A percentile compares a stretch with the other conserved stretches of the same genome.
Conservation (phyloP, 1,284 basidiomycete species). For the Pisolithus thermaeus region DNA sequence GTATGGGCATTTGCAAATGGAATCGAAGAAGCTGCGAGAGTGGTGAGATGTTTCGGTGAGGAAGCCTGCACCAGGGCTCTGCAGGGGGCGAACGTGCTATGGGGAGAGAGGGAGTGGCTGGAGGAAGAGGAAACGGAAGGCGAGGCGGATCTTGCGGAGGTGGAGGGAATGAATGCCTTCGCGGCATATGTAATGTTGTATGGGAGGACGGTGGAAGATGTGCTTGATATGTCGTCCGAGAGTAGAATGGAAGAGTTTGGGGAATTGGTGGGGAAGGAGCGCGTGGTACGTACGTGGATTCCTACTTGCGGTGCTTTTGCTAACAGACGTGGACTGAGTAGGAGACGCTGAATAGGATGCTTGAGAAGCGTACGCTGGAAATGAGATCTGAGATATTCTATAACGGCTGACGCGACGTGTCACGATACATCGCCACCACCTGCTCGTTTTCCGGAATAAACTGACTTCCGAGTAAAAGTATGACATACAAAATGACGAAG, state of each 20-base stretch:
- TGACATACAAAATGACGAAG: too few species aligned
- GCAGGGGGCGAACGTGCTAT: conserved; percentile 38
- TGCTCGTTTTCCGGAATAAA: too few species aligned
- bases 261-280: conserved; percentile 42
- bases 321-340: background rate
- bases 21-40: conserved; percentile 50
- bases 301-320: background rate
- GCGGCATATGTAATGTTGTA: conserved; percentile 56
- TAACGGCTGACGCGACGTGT: too few species aligned
- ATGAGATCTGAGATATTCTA: background rate
- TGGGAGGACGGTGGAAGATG: conserved; percentile 47
- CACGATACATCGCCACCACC: too few species aligned
- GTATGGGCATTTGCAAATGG: conserved; percentile 55
- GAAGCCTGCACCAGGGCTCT: conserved; percentile 39
- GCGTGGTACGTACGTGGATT: conserved; percentile 43
- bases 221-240: conserved; percentile 46
- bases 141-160: too few species aligned
- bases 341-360: background rate
- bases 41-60: conserved; percentile 53
- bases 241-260: conserved; percentile 43
- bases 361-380: background rate
- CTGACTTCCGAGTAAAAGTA: too few species aligned
- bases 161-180: conserved; percentile 28
- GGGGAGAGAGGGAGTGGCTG: conserved; percentile 35
- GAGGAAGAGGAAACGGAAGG: too few species aligned